Conservation (phyloP, 2,329 filamentous ascomycete species). For the Aspergillus pseudonomiae region DNA sequence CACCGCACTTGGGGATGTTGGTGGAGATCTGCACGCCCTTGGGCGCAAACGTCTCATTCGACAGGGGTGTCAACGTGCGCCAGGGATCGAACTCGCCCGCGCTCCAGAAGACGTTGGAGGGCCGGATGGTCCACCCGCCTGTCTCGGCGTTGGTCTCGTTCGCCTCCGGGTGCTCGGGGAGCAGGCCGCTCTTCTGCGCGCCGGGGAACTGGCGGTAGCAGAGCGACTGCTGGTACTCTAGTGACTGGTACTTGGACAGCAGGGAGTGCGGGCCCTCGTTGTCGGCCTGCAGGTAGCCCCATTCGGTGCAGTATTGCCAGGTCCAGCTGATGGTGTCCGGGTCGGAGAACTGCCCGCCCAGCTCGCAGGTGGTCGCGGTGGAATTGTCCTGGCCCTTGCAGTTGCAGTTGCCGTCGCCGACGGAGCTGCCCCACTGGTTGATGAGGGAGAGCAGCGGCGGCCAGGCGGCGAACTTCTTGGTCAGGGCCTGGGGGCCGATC, state of each 20-base stretch:
- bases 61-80: conserved; percentile 51
- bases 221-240: conserved; percentile 47
- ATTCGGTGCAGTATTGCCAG: conserved; percentile 59
- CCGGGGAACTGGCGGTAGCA: conserved; percentile 55
- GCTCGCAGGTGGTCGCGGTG: conserved; percentile 38
- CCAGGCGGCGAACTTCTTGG: conserved; percentile 48
- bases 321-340: conserved; percentile 49
- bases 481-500: conserved; percentile 45
- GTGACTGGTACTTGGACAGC: conserved; percentile 51
- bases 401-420: conserved; percentile 35
- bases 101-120: conserved; percentile 56
- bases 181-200: conserved; percentile 40
- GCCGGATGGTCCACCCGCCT: conserved; percentile 56
- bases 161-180: conserved; percentile 47
- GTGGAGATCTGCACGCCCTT: conserved; percentile 40
- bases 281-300: conserved; percentile 54
- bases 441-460: conserved; percentile 39
- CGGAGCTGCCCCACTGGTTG: conserved; percentile 29
- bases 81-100: conserved; percentile 57
- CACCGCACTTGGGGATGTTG: conserved; percentile 49
- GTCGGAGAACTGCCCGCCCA: conserved; percentile 38
- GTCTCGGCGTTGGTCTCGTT: conserved; percentile 47
- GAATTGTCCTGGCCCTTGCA: conserved; percentile 38
- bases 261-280: conserved; percentile 53
- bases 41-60: conserved; percentile 46